These are phyloP conservation scores for Phytophthora crassamura DNA, from an alignment of 352 stramenopile species.

Conservation along the genomic window DNA sequence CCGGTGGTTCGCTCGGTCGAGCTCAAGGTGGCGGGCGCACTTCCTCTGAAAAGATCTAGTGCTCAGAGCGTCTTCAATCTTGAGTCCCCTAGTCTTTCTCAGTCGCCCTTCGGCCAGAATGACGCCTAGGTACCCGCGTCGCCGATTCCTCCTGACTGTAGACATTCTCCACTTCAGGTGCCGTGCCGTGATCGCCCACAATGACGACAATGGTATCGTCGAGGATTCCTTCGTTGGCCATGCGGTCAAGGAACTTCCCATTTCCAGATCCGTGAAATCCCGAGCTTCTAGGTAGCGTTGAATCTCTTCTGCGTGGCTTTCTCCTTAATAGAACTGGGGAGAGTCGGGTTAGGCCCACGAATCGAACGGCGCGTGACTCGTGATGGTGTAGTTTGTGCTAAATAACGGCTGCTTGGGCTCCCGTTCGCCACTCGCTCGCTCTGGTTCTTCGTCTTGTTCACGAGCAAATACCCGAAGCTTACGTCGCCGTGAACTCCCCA, in stretches of 20 bases:
- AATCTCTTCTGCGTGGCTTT: constrained; percentile 35
- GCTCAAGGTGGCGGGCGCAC: no score
- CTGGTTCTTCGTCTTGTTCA: constrained; percentile 47
- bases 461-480: constrained; percentile 43
- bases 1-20: no score
- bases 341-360: no score
- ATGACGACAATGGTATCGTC: constrained; percentile 66
- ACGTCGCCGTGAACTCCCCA: constrained; percentile 61
- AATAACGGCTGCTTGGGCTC: constrained; percentile 44
- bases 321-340: constrained; percentile 42
- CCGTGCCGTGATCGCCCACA: constrained; percentile 53
- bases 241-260: constrained; percentile 51
- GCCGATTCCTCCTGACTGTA: constrained; percentile 46
- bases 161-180: constrained; percentile 40
- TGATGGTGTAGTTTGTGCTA: constrained; percentile 60
- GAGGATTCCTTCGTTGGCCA: constrained; percentile 48
- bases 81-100: constrained; percentile 32
- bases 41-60: constrained; percentile 64
- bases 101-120: constrained; percentile 54
- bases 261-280: constrained; percentile 54
- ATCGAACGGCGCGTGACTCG: constrained; percentile 43
- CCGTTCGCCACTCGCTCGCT: constrained; percentile 9
- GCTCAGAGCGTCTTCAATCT: constrained; percentile 43
- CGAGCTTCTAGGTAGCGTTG: constrained; percentile 58
- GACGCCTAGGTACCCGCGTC: constrained; percentile 43